Base-by-base conservation (phyloP, 139 green algal genomes). In the Mesostigma viride region DNA sequence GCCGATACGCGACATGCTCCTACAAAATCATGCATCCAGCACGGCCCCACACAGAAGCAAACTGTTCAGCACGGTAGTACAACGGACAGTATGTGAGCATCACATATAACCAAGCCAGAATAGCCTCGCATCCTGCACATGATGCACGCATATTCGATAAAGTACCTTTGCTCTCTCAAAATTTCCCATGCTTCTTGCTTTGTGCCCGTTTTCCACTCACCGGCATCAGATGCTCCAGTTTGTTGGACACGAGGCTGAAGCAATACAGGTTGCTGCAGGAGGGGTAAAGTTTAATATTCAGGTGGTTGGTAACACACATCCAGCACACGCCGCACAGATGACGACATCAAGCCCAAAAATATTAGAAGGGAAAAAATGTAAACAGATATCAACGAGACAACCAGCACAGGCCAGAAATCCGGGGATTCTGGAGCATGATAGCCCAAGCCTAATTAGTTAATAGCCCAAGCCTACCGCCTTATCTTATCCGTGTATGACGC, bases 191-290 rank as follows among this genome's bases (percentile, higher is more conserved):
- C 14, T 27, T 64, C 24, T 64, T 26, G 27, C 8, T 22, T 40
- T 4, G n/a, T 31, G 22, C 11, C 11, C 8, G 24, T 71, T 58
- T 24, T 24, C 45, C 2, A 31, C 67, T 61, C 35, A 64, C 87
- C 74, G 79, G 76, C 74, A 96, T 82, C 3, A 91, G 72, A 69
- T 94, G 77, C 79, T 95, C 90, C 73, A 97, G 76, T 71, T 92
- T 94, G 35, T 84, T 83, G 1, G 58, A 60, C 26, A 72, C 57
- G 6, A 35, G 48, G 46, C 71, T 68, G 32, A 77, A 77, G 65
- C 71, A 77, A 33, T 79, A 79, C 62, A 79, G 36, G 6, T 63
- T 79, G 57, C 70, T 73, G 68, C 51, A 57, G n/a, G n/a, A n/a
- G n/a, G n/a, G n/a, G n/a, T n/a, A n/a, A n/a, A n/a, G n/a, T n/a